Base-by-base conservation (phyloP, 2,329 filamentous ascomycete genomes). In the Beauveria sp. region DNA sequence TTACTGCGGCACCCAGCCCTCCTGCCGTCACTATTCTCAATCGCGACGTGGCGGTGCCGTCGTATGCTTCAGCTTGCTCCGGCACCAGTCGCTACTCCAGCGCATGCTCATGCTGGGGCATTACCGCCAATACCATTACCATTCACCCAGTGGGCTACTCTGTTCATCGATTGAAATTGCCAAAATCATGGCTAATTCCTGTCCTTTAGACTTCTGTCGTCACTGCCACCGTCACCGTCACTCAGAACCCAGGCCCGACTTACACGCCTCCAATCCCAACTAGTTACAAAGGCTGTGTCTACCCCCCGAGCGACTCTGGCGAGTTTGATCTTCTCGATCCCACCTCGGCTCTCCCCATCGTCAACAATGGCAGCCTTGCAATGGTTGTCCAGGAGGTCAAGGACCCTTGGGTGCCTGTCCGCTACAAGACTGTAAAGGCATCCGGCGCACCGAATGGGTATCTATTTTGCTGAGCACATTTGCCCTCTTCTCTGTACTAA, bases 61-160 rank as follows among this genome's bases (percentile, higher is more conserved):
- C 48, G 26, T 72, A 72, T 60, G 70, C 70, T 6, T 64, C 65
- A 2, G 55, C 65, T 12, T 72, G 70, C 67, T 49, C 57, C 5
- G 55, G 64, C 43, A 43, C 59, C 0, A 64, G 58, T 22, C 50
- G 49, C 8, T 72, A 69, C 64, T 61, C 64, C 12, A 69, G 66
- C 62, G 70, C 69, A 7, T 72, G 70, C 64, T 67, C 66, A 1
- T 72, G 70, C 65, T 67, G 65, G 31, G 70, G 70, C 34, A 65
- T 69, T 45, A 63, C 60, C 3, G 64, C 46, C 6, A 45, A 45
- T n/a, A 68, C 67, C 8, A 20, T 62, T 22, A 67, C 65, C 5
- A 51, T 63, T 14, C 62, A 62, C 9, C 58, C 58, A 1, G 58
- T 60, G 20, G 16, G 50, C 5, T 31, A 6, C 16, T 20, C 18